A percentile compares a stretch with the other conserved stretches of the same genome.
These are phyloP conservation scores for Piloderma croceum DNA, from an alignment of 768 basidiomycete genomes.

Conservation along the genomic window DNA sequence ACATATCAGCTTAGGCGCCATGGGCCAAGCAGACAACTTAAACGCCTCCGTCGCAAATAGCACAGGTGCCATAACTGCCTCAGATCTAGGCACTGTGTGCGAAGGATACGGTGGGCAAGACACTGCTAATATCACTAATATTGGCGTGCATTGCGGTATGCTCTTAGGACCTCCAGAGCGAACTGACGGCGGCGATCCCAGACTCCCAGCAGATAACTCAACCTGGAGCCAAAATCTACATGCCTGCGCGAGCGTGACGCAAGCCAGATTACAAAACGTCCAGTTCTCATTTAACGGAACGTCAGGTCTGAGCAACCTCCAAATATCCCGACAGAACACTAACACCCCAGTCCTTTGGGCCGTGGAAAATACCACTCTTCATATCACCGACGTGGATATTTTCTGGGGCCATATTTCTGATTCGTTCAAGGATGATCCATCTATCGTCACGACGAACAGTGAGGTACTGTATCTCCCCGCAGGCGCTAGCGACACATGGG, in stretches of 20 bases:
- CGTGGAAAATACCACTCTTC: too few species aligned
- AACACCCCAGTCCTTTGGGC: too few species aligned
- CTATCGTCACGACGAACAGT: slow-evolving; percentile 8
- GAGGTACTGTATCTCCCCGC: slow-evolving; percentile 14
- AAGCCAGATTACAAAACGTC: too few species aligned
- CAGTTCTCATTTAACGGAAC: too few species aligned
- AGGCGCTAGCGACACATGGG: slow-evolving; percentile 9
- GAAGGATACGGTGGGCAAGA: slow-evolving; percentile 16
- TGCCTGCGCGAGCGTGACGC: slow-evolving; percentile 15
- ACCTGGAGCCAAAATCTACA: slow-evolving; percentile 17
- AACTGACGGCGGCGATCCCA: slow-evolving; percentile 16
- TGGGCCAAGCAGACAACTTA: slow-evolving; percentile 1
- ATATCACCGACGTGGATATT: slow-evolving; percentile 10
- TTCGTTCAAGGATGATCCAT: slow-evolving; percentile 2
- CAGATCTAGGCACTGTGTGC: slow-evolving; percentile 6
- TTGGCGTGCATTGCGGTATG: slow-evolving; percentile 16
- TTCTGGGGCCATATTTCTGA: slow-evolving; percentile 13
- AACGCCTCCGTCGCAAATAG: too few species aligned
- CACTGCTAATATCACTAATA: slow-evolving; percentile 16
- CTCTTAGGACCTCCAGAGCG: slow-evolving; percentile 16
- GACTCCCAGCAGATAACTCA: slow-evolving; percentile 10
- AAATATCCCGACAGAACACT: too few species aligned
- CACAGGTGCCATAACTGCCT: too few species aligned
- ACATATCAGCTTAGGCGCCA: slow-evolving; percentile 3
- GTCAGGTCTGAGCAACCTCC: too few species aligned